Percentiles rank a stretch among this genome's conserved stretches.
Evolutionary conservation across 495 filamentous ascomycete species (phyloP).

Genomic region (Podospora bellae-mahoneyi): DNA sequence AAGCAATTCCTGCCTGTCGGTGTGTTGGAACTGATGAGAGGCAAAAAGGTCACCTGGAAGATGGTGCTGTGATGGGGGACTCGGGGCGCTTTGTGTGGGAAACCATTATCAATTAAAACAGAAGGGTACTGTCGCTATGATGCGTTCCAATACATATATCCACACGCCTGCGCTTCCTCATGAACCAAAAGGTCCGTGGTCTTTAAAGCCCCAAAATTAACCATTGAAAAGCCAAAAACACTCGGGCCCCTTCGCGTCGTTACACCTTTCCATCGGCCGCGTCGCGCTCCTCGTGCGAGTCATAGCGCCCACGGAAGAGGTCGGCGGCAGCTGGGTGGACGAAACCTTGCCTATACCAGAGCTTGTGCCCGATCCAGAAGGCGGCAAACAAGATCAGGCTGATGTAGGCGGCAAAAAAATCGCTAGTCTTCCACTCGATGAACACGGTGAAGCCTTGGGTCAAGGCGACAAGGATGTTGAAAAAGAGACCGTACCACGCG

Average conservation of each 20-base stretch:
- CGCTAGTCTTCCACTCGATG: conserved; percentile 55
- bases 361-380: conserved; percentile 59
- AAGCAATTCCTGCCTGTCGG: conserved; percentile 54
- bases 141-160: neutral
- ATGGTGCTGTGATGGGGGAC: conserved; percentile 33
- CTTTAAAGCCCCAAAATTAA: neutral
- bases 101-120: conserved; percentile 11
- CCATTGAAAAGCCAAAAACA: neutral
- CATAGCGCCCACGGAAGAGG: conserved; percentile 23
- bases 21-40: conserved; percentile 50
- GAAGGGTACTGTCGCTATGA: conserved; percentile 10
- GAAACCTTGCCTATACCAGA: conserved; percentile 26
- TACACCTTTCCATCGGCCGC: conserved; percentile 16
- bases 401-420: conserved; percentile 61
- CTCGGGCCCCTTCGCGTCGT: neutral
- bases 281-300: conserved; percentile 13
- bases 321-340: conserved; percentile 26
- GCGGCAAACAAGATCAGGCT: conserved; percentile 60
- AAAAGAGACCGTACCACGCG: conserved; percentile 58
- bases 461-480: conserved; percentile 61
- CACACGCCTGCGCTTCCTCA: neutral
- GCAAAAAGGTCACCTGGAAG: conserved; percentile 55
- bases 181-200: neutral
- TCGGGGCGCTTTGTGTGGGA: neutral
- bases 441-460: conserved; percentile 70